A percentile compares a stretch with the other conserved stretches of the same genome.
Conservation (phyloP, 768 basidiomycete genomes). For the Collybiopsis luxurians region DNA sequence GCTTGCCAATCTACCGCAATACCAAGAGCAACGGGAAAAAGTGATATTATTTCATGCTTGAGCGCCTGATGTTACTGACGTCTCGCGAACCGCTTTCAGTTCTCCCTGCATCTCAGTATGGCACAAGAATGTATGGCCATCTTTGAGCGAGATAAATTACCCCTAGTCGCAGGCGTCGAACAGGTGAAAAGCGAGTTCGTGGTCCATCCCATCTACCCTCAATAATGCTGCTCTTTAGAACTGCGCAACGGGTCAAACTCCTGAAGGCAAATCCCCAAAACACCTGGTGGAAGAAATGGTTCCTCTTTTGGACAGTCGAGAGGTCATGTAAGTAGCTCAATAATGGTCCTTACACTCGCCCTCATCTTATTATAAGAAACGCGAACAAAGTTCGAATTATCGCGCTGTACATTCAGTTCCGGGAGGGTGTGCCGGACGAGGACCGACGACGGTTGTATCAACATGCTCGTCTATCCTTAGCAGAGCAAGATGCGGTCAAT, state of each 20-base stretch:
- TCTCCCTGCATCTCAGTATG: conserved; percentile 96
- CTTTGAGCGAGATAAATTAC: conserved; percentile 86
- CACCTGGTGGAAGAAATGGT: conserved; percentile 98
- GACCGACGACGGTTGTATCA: conserved; percentile 93
- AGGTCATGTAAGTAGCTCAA: conserved; percentile 60
- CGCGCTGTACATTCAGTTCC: conserved; percentile 89
- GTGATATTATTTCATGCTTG: conserved; percentile 31
- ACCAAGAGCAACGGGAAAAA: conserved; percentile 94
- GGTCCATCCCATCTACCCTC: too few species aligned
- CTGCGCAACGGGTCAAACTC: conserved; percentile 89
- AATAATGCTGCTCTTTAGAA: conserved; percentile 44
- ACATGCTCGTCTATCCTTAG: conserved; percentile 82
- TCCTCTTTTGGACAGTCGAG: conserved; percentile 83
- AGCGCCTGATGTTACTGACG: not conserved
- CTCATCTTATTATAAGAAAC: conserved; percentile 47
- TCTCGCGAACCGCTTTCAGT: conserved; percentile 43
- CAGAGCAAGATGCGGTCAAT: conserved; percentile 94
- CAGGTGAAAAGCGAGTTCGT: conserved; percentile 54
- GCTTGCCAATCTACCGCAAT: conserved; percentile 92
- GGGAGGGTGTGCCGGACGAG: conserved; percentile 98
- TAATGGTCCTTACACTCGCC: not conserved
- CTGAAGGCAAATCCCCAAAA: conserved; percentile 94
- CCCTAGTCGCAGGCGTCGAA: conserved; percentile 83
- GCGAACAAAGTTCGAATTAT: conserved; percentile 94
- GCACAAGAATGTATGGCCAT: conserved; percentile 96